Base-by-base conservation (phyloP, 208 protist genomes). In the Vickermania spadyakhi region DNA sequence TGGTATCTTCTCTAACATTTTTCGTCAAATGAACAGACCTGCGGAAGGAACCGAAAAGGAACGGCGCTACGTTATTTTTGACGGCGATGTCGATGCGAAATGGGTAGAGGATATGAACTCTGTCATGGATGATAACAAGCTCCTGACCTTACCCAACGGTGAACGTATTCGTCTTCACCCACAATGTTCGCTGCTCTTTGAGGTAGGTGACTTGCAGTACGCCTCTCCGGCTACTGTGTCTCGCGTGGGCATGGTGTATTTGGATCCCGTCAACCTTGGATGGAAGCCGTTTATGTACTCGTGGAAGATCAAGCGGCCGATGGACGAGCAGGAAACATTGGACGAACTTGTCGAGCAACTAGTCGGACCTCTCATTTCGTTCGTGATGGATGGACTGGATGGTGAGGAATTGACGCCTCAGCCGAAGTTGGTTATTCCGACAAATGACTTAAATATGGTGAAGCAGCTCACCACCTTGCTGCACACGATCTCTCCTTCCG, bases 41-140 rank as follows among this genome's bases (percentile, higher is more conserved):
- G 60, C 59, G 2, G 86, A 91, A 31, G 78, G 72, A 23, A 68
- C 60, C 52, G 85, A 75, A 52, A 67, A 78, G 58, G 94, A 98
- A 72, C 74, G 93, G 21, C 83, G 96, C 25, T 99, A 98, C 68
- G 96, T 99, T 58, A 81, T 99, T 28, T 99, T 99, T 76, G 98
- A 99, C 72, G 97, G 97, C 53, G 98, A 99, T 79, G 98, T 99
- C 18, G 98, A 99, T 76, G 97, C 98, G 1, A 89, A 98, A 63
- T 99, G 98, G 98, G 96, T 99, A 54, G 98, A 99, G 86, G 98
- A 98, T 73, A 99, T 99, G 97, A 99, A 99, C 83, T 99, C 96
- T 23, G 97, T 99, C 31, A 99, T 99, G 97, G 98, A 99, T 73
- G 98, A 99, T 80, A 99, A 99, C 81, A 99, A 98, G 80, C 73